These are phyloP conservation scores for Thinopyrum obtusiflorum DNA, from an alignment of 202 grass and related monocot species.

Conservation along the genomic window DNA sequence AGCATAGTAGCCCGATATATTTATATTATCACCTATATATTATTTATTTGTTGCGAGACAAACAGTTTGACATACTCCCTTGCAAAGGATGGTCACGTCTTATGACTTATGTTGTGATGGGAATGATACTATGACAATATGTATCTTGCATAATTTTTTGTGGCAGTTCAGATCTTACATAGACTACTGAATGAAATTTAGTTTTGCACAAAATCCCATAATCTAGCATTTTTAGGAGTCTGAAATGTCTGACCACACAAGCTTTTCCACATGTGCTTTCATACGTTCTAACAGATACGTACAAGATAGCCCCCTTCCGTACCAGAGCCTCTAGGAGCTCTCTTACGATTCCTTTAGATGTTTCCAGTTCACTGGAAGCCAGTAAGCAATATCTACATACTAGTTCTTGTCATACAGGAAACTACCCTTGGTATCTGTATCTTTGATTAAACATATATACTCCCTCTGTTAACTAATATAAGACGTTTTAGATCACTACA, in stretches of 20 bases:
- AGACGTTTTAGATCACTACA: no score
- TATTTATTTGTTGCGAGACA: not conserved
- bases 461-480: not conserved
- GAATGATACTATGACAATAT: not conserved
- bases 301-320: not conserved
- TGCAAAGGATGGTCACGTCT: not conserved
- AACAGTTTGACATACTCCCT: not conserved
- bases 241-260: not conserved
- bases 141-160: not conserved
- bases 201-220: not conserved
- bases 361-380: not conserved
- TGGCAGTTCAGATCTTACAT: not conserved
- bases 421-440: not conserved
- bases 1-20: not conserved
- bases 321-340: not conserved
- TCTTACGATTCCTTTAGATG: not conserved
- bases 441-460: not conserved
- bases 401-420: not conserved
- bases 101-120: not conserved
- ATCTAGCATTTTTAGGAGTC: not conserved
- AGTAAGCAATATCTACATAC: not conserved
- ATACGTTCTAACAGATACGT: not conserved
- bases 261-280: not conserved
- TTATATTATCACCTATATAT: not conserved
- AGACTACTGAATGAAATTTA: not conserved